phyloP scores from a whole-genome alignment of 2,329 filamentous ascomycete genomes.

The Pseudocercospora crystallina region DNA sequence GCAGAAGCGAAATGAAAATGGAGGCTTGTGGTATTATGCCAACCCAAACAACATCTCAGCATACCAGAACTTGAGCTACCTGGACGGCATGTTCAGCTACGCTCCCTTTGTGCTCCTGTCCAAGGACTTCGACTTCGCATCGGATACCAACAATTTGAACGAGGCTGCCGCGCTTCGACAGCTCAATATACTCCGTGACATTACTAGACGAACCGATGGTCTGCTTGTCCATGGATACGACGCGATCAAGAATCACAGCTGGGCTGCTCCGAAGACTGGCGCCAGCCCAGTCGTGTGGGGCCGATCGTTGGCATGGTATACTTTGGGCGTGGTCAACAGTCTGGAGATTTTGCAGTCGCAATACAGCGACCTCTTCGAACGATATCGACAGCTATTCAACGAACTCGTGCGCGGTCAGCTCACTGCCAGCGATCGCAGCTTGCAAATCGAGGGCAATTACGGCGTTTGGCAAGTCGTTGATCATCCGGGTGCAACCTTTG shows the following conservation, averaged over 20 bases:
- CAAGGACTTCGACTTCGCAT: slow-evolving; percentile 6
- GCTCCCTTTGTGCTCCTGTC: slow-evolving; percentile 44
- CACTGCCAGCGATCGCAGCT: slow-evolving; percentile 35
- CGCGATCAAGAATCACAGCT: slow-evolving; percentile 47
- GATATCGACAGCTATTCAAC: slow-evolving; percentile 40
- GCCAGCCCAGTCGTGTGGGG: slow-evolving; percentile 56
- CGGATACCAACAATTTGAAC: slow-evolving; percentile 15
- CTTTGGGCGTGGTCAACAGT: slow-evolving; percentile 52
- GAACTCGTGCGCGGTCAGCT: slow-evolving; percentile 44
- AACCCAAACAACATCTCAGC: slow-evolving; percentile 25
- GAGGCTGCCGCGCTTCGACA: slow-evolving; percentile 38
- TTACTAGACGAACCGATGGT: slow-evolving; percentile 43
- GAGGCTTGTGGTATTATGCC: slow-evolving; percentile 38
- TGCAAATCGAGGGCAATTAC: slow-evolving; percentile 15
- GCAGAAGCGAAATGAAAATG: slow-evolving; percentile 33
- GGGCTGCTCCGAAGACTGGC: slow-evolving; percentile 54
- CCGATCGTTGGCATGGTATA: slow-evolving; percentile 57
- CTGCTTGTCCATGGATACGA: slow-evolving; percentile 59
- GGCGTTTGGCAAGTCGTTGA: slow-evolving; percentile 61
- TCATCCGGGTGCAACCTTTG: slow-evolving; percentile 39
- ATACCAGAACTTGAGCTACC: slow-evolving; percentile 55
- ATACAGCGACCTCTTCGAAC: slow-evolving; percentile 25
- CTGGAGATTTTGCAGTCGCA: slow-evolving; percentile 42
- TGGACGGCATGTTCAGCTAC: slow-evolving; percentile 55
- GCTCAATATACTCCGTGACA: slow-evolving; percentile 47